Evolutionary conservation across 768 basidiomycete genomes (phyloP).

Genomic region (Trametes gibbosa): DNA sequence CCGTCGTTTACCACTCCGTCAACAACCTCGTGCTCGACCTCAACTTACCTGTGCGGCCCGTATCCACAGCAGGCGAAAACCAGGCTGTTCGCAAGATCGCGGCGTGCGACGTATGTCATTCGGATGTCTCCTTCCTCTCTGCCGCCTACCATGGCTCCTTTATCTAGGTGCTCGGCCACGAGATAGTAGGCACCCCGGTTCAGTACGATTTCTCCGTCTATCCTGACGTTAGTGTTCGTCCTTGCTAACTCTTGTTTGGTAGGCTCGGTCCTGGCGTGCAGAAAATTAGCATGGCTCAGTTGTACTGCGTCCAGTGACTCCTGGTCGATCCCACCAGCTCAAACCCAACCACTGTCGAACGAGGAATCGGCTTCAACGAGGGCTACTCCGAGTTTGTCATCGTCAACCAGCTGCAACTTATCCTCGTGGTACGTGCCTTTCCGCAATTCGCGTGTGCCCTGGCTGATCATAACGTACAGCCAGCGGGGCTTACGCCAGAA

Average conservation of each 20-base stretch:
- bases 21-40: not conserved
- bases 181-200: not conserved
- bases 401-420: not conserved
- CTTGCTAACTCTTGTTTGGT: not conserved
- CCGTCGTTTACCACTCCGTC: not conserved
- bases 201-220: not conserved
- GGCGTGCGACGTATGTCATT: not conserved
- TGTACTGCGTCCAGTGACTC: conserved; percentile 7
- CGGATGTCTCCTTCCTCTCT: not conserved
- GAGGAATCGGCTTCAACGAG: conserved; percentile 2
- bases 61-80: conserved; percentile 32
- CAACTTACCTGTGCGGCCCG: not conserved
- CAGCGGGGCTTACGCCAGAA: not conserved
- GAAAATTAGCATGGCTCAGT: not conserved
- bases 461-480: no score
- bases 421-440: not conserved
- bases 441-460: no score
- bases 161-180: not conserved
- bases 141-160: not conserved
- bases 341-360: not conserved
- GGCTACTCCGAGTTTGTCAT: conserved; percentile 9
- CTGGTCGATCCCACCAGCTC: not conserved
- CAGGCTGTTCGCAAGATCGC: conserved; percentile 41
- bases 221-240: not conserved
- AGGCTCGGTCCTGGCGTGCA: not conserved